A percentile compares a stretch with the other conserved stretches of the same genome.
phyloP scores from a whole-genome alignment of 208 protist genomes.

The Trypanosomatidae sp. region DNA sequence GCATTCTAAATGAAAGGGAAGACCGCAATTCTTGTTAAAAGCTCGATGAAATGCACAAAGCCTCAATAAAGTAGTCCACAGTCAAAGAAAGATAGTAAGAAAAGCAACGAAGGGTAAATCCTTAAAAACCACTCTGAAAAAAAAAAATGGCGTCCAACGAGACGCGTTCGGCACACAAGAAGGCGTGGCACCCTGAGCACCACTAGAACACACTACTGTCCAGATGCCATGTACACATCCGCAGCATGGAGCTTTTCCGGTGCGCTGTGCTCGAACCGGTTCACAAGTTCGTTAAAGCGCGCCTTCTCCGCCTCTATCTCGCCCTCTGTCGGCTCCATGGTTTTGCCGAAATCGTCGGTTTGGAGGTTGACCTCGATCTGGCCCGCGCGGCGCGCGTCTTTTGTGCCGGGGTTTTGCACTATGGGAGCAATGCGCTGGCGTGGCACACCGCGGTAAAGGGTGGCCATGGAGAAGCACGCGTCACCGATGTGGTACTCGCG shows the following conservation, averaged over 20 bases:
- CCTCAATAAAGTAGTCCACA: too few species aligned
- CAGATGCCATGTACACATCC: slow-evolving; percentile 83
- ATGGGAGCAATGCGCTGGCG: slow-evolving; percentile 78
- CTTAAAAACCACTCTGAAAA: too few species aligned
- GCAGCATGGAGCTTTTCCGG: slow-evolving; percentile 80
- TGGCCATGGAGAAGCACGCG: slow-evolving; percentile 85
- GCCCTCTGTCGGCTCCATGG: slow-evolving; percentile 42
- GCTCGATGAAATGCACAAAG: too few species aligned
- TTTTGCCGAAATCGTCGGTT: slow-evolving; percentile 84
- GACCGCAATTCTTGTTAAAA: too few species aligned
- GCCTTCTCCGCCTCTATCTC: slow-evolving; percentile 67
- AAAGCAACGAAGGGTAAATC: too few species aligned
- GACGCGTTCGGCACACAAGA: too few species aligned
- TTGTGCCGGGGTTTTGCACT: slow-evolving; percentile 75
- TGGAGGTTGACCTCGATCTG: slow-evolving; percentile 75
- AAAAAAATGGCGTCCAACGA: too few species aligned
- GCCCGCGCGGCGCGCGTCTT: slow-evolving; percentile 54
- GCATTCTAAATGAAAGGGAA: too few species aligned
- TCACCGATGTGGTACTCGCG: slow-evolving; percentile 84
- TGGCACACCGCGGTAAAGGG: slow-evolving; percentile 68
- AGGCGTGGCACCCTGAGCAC: too few species aligned
- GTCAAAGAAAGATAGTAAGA: too few species aligned
- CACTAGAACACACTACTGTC: too few species aligned
- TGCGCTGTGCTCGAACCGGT: slow-evolving; percentile 45
- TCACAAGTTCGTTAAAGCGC: slow-evolving; percentile 63